A percentile compares a stretch with the other conserved stretches of the same genome.
These are phyloP conservation scores for Elaeis oleifera DNA, from an alignment of 202 grass and related monocot genomes.

Conservation along the genomic window DNA sequence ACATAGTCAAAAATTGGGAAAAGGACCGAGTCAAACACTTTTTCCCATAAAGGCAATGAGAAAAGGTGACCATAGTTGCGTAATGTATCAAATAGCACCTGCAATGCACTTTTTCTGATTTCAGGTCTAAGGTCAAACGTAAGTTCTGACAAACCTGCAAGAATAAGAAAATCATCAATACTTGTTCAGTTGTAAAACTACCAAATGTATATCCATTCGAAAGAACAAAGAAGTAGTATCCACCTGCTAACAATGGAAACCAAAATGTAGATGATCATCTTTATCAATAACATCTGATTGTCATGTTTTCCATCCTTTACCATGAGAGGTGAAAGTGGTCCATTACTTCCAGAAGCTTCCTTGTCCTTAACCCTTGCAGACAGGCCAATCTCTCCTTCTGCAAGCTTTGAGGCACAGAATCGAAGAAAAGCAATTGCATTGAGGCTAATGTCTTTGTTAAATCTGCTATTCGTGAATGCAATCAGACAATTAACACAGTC, in stretches of 20 bases:
- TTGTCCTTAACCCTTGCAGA: slow-evolving; percentile 61
- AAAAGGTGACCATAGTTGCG: slow-evolving; percentile 98
- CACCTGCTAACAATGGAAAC: slow-evolving; percentile 98
- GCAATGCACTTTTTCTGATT: slow-evolving; percentile 95
- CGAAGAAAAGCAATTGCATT: slow-evolving; percentile 99
- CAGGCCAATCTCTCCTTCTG: slow-evolving; percentile 88
- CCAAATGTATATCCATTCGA: not conserved
- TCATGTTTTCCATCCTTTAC: slow-evolving; percentile 77
- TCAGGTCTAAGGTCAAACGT: slow-evolving; percentile 97
- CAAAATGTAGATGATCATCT: slow-evolving; percentile 95
- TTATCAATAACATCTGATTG: slow-evolving; percentile 44
- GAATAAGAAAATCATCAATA: not conserved
- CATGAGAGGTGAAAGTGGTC: slow-evolving; percentile 48
- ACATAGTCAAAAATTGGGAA: slow-evolving; percentile 99
- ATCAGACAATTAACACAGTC: slow-evolving; percentile 99
- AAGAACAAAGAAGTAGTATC: not conserved
- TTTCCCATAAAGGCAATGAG: slow-evolving; percentile 98
- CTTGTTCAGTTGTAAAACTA: too few relatives aligned
- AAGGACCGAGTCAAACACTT: slow-evolving; percentile 99
- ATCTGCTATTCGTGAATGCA: slow-evolving; percentile 96
- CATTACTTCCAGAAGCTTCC: slow-evolving; percentile 42
- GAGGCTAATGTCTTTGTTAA: slow-evolving; percentile 98
- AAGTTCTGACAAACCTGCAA: slow-evolving; percentile 97
- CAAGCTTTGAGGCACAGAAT: slow-evolving; percentile 93
- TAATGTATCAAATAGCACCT: slow-evolving; percentile 97